Conservation (phyloP, 768 basidiomycete genomes). For the Asterophora lycoperdoides region DNA sequence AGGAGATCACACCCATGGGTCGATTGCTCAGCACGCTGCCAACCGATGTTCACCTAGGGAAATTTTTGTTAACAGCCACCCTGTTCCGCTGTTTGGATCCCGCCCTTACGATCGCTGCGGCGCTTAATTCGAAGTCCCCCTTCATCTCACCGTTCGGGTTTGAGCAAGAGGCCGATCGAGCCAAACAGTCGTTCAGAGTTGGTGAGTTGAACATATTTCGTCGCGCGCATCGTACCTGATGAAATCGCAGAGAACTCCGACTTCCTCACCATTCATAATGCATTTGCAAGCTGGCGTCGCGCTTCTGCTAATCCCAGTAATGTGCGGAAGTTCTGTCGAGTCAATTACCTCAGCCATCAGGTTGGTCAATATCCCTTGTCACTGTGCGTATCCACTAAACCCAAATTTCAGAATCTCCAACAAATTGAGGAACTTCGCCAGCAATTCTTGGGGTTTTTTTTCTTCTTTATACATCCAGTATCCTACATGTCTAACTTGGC, state of each 20-base stretch:
- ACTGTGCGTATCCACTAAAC: neutral
- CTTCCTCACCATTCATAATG: conserved; percentile 90
- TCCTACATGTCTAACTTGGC: conserved; percentile 6
- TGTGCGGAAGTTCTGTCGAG: conserved; percentile 74
- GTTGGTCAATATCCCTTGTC: conserved; percentile 31
- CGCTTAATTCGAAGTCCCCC: conserved; percentile 89
- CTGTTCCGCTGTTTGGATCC: conserved; percentile 90
- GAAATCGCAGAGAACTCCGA: conserved; percentile 76
- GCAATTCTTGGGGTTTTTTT: conserved; percentile 69
- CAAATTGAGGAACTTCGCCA: conserved; percentile 96
- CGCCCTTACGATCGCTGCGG: conserved; percentile 93
- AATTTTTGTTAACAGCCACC: conserved; percentile 82
- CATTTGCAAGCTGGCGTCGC: conserved; percentile 82
- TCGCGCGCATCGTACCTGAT: conserved; percentile 1
- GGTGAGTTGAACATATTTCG: conserved; percentile 40
- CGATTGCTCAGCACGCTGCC: conserved; percentile 86
- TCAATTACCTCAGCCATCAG: conserved; percentile 81
- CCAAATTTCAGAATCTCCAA: conserved; percentile 64
- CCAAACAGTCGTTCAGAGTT: conserved; percentile 73
- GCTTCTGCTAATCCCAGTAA: conserved; percentile 59
- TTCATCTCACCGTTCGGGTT: conserved; percentile 87
- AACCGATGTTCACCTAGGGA: conserved; percentile 93
- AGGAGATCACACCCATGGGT: conserved; percentile 96
- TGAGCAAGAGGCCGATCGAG: conserved; percentile 81
- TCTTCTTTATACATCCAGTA: neutral